Evolutionary conservation across 805 yeast genomes (phyloP).

Genomic region (Schwanniomyces vanrijiae): DNA sequence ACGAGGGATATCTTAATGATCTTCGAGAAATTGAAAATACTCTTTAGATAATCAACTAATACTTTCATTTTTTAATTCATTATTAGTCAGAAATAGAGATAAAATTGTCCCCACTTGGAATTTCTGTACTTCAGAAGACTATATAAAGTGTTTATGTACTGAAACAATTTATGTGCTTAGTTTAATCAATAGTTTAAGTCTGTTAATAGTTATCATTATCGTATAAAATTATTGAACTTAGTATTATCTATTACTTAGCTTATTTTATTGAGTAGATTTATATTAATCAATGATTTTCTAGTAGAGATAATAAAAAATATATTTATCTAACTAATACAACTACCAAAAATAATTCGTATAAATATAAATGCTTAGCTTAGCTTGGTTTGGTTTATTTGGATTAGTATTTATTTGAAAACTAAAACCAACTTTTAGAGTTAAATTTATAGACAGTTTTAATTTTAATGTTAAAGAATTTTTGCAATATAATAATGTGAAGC

Average conservation of each 20-base stretch:
- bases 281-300: conserved; percentile 7
- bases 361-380: conserved; percentile 11
- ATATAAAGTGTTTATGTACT: conserved; percentile 24
- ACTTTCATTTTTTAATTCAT: no score
- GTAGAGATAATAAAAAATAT: conserved; percentile 18
- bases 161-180: conserved; percentile 28
- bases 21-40: conserved; percentile 9
- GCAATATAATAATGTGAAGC: no score
- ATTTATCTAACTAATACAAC: conserved; percentile 23
- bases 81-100: conserved; percentile 5
- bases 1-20: conserved; percentile 12
- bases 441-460: conserved; percentile 7
- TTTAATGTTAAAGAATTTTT: no score
- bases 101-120: conserved; percentile 28
- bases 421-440: conserved; percentile 25
- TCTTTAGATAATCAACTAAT: not conserved
- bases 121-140: conserved; percentile 23
- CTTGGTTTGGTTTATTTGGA: conserved; percentile 32
- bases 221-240: conserved; percentile 14
- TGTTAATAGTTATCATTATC: conserved; percentile 11
- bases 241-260: conserved; percentile 13
- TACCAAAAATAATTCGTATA: conserved; percentile 21
- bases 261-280: conserved; percentile 6
- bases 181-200: conserved; percentile 17
- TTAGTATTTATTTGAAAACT: conserved; percentile 25